phyloP scores from a whole-genome alignment of 1,284 basidiomycete species.

The Malassezia restricta region DNA sequence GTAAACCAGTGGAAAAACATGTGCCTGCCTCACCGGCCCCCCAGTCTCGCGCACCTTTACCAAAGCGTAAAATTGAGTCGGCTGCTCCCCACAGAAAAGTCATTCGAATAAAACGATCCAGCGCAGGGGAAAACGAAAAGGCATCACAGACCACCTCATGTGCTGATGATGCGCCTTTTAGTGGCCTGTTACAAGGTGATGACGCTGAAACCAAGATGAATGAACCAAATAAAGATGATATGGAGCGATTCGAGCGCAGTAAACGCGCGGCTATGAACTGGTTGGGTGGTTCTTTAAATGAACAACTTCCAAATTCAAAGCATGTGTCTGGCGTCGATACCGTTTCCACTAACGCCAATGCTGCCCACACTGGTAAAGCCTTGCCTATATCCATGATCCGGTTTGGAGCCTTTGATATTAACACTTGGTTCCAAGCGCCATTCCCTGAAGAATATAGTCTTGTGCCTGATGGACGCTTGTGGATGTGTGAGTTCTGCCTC shows the following conservation, averaged over 20 bases:
- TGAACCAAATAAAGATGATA: conserved; percentile 58
- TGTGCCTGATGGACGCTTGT: conserved; percentile 80
- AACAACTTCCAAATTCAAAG: not conserved
- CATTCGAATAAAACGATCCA: not conserved
- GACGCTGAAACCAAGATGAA: conserved; percentile 70
- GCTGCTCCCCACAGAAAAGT: not conserved
- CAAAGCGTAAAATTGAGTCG: not conserved
- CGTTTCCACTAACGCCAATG: conserved; percentile 17
- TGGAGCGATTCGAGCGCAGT: conserved; percentile 63
- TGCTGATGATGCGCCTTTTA: conserved; percentile 56
- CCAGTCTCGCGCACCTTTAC: not conserved
- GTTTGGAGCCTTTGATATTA: conserved; percentile 86
- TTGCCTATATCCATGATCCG: conserved; percentile 54
- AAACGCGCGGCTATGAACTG: conserved; percentile 59
- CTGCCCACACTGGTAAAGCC: conserved; percentile 33
- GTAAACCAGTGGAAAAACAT: conserved; percentile 1
- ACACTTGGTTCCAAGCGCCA: conserved; percentile 97
- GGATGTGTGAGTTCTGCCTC: conserved; percentile 95
- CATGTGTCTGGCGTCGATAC: conserved; percentile 13
- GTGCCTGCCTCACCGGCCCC: not conserved
- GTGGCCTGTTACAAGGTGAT: conserved; percentile 57
- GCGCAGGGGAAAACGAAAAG: not conserved
- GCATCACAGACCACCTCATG: not conserved
- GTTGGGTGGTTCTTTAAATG: conserved; percentile 20
- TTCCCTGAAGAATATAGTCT: conserved; percentile 95